Percentiles rank a stretch among this genome's conserved stretches.
Evolutionary conservation across 2,329 filamentous ascomycete species (phyloP).

Genomic region (Epichloe baconii): DNA sequence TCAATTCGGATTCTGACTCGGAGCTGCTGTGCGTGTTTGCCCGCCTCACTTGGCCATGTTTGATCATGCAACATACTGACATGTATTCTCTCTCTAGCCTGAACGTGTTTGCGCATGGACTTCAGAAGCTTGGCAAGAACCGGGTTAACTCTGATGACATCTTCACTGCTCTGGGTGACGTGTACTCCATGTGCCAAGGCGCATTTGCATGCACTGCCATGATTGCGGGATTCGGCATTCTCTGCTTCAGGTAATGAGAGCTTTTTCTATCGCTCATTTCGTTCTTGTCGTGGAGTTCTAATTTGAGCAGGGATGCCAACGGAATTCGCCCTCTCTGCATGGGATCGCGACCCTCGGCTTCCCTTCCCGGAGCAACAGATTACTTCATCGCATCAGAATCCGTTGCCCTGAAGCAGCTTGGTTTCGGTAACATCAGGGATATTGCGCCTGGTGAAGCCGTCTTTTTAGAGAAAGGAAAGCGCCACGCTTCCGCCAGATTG

Average conservation of each 20-base stretch:
- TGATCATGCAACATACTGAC: not conserved
- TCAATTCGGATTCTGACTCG: conserved; percentile 83
- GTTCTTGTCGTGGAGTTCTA: not conserved
- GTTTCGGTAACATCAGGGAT: conserved; percentile 63
- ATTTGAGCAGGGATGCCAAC: conserved; percentile 4
- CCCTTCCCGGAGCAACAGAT: conserved; percentile 50
- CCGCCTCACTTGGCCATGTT: too few relatives aligned
- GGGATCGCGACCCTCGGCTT: conserved; percentile 57
- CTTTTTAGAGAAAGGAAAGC: conserved; percentile 63
- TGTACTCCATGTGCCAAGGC: conserved; percentile 61
- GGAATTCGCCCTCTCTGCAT: conserved; percentile 74
- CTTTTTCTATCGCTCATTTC: too few relatives aligned
- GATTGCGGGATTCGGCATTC: conserved; percentile 68
- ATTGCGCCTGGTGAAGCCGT: conserved; percentile 76
- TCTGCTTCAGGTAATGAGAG: conserved; percentile 48
- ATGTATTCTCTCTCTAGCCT: conserved; percentile 28
- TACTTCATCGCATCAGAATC: conserved; percentile 91
- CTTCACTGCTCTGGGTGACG: conserved; percentile 56
- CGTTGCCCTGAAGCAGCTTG: conserved; percentile 68
- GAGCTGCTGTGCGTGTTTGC: conserved; percentile 30
- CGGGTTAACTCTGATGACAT: conserved; percentile 68
- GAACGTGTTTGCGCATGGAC: conserved; percentile 75
- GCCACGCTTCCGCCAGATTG: conserved; percentile 66
- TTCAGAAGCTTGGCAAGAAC: conserved; percentile 68
- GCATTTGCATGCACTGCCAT: conserved; percentile 73